Conservation (phyloP, 2,329 filamentous ascomycete species). For the Aspergillus pseudoterreus region DNA sequence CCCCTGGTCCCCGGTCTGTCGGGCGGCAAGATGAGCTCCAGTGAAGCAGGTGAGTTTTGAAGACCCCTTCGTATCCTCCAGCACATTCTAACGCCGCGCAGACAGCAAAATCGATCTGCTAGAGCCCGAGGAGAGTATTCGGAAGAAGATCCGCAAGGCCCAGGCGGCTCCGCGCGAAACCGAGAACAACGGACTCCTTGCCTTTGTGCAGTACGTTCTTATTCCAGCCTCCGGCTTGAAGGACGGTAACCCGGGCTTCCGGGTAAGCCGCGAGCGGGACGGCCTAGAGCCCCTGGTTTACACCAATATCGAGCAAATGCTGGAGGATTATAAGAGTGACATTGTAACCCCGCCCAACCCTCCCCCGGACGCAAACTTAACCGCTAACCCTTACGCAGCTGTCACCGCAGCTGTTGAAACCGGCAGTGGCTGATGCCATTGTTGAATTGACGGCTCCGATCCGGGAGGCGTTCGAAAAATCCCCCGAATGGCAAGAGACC, state of each 20-base stretch:
- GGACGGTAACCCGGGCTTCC: constrained; percentile 58
- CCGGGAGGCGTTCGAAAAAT: constrained; percentile 65
- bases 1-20: constrained; percentile 84
- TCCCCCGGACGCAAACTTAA: neutral
- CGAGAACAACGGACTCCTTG: constrained; percentile 81
- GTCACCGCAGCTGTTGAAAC: constrained; percentile 82
- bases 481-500: constrained; percentile 75
- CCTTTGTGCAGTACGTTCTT: constrained; percentile 82
- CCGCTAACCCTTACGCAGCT: constrained; percentile 47
- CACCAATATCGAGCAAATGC: constrained; percentile 68
- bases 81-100: constrained; percentile 11
- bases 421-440: constrained; percentile 72
- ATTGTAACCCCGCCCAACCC: constrained; percentile 52
- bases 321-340: constrained; percentile 76
- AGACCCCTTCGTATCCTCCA: neutral
- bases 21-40: constrained; percentile 83
- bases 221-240: constrained; percentile 58
- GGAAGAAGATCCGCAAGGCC: constrained; percentile 83
- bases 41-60: constrained; percentile 44
- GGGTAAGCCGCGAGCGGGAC: constrained; percentile 62
- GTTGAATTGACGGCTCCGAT: constrained; percentile 74
- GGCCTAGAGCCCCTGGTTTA: constrained; percentile 71
- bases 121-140: constrained; percentile 68
- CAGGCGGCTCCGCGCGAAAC: constrained; percentile 70
- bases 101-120: constrained; percentile 76